Conservation (phyloP, 2,329 filamentous ascomycete genomes). For the Xylariomycetidae sp. region DNA sequence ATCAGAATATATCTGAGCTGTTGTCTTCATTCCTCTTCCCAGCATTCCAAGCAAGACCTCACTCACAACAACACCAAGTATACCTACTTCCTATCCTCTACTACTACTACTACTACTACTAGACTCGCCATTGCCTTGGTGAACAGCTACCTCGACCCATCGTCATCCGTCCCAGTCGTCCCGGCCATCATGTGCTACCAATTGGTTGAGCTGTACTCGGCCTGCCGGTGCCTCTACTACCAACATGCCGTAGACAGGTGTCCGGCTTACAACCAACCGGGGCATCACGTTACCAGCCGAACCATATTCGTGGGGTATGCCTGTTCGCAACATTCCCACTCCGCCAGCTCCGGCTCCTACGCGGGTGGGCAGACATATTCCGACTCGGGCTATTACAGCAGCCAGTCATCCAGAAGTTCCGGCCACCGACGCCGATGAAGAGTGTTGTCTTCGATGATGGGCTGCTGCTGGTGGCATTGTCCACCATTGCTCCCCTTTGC, state of each 20-base stretch:
- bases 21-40: conserved; percentile 17
- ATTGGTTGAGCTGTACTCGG: conserved; percentile 77
- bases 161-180: no score
- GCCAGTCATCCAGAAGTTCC: conserved; percentile 38
- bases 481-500: conserved; percentile 37
- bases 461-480: conserved; percentile 35
- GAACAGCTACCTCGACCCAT: no score
- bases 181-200: conserved; percentile 86
- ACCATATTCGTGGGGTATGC: conserved; percentile 79
- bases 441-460: conserved; percentile 45
- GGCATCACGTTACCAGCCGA: conserved; percentile 66
- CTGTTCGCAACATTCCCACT: conserved; percentile 51
- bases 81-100: no score
- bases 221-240: conserved; percentile 84
- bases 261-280: conserved; percentile 64
- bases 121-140: no score
- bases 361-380: conserved; percentile 39
- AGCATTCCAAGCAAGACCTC: conserved; percentile 13
- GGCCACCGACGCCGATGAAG: conserved; percentile 42
- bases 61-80: conserved; percentile 13
- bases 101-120: no score
- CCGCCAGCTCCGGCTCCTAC: conserved; percentile 32
- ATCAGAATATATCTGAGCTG: conserved; percentile 10
- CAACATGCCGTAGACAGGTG: conserved; percentile 82
- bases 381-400: conserved; percentile 50